Evolutionary conservation across 1,284 basidiomycete genomes (phyloP).

Genomic region (Trametes pubescens): DNA sequence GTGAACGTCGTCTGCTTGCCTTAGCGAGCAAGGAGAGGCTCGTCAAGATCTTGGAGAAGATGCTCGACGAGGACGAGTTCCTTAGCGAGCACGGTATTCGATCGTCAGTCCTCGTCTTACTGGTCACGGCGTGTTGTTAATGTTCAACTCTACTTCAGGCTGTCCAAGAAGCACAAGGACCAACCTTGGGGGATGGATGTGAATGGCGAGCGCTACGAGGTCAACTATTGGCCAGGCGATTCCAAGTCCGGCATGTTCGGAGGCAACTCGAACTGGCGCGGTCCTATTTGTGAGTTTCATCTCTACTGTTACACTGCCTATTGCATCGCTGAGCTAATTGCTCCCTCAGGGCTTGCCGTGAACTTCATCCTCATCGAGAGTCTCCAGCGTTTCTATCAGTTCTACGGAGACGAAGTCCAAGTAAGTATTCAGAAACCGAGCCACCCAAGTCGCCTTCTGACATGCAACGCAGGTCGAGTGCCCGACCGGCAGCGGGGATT

Average conservation of each 20-base stretch:
- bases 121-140: not conserved
- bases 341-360: conserved; percentile 81
- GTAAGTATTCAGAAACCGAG: conserved; percentile 37
- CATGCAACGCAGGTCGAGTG: conserved; percentile 79
- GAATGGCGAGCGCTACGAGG: conserved; percentile 90
- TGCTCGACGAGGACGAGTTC: conserved; percentile 97
- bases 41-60: conserved; percentile 89
- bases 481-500: conserved; percentile 94
- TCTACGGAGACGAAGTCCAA: conserved; percentile 89
- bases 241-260: conserved; percentile 98
- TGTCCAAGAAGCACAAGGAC: conserved; percentile 91
- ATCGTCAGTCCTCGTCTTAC: conserved; percentile 62
- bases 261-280: conserved; percentile 97
- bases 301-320: not conserved
- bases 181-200: conserved; percentile 96
- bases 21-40: conserved; percentile 93
- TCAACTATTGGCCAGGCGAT: conserved; percentile 98
- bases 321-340: not conserved
- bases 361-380: conserved; percentile 95
- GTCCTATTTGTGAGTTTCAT: conserved; percentile 71
- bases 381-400: conserved; percentile 96
- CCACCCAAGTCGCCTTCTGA: not conserved
- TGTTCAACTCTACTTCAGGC: conserved; percentile 23
- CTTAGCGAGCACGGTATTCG: conserved; percentile 94
- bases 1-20: conserved; percentile 88